Conservation (phyloP, 2,329 filamentous ascomycete genomes). For the Aspergillus thermomutatus region DNA sequence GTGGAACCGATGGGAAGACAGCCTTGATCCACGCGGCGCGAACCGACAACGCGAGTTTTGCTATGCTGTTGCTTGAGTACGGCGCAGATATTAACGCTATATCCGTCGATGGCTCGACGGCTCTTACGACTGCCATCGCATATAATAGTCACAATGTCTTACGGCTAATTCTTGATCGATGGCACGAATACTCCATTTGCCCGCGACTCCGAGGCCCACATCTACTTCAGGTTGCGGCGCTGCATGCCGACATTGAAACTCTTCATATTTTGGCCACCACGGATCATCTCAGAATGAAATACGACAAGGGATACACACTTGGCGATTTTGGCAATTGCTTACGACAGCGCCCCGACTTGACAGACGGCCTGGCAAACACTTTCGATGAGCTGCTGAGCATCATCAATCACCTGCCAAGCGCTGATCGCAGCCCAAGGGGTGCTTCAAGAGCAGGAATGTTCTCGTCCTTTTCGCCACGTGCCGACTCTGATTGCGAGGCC, state of each 20-base stretch:
- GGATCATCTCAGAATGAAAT: constrained; percentile 1
- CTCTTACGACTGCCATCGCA: constrained; percentile 1
- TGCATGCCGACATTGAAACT: constrained; percentile 1
- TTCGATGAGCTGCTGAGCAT: constrained; percentile 2
- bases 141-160: constrained; percentile 3
- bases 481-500: neutral
- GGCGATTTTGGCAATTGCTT: constrained; percentile 2
- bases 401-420: neutral
- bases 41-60: constrained; percentile 1
- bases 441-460: neutral
- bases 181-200: constrained; percentile 1
- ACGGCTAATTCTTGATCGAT: constrained; percentile 1
- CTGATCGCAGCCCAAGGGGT: neutral
- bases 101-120: neutral
- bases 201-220: neutral
- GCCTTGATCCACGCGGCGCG: constrained; percentile 1
- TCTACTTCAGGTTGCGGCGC: neutral
- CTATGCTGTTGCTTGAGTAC: neutral
- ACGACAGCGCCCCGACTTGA: constrained; percentile 2
- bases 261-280: neutral
- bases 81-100: neutral
- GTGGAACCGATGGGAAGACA: constrained; percentile 4
- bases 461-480: neutral
- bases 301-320: constrained; percentile 1
- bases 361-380: neutral